Base-by-base conservation (phyloP, 2,329 filamentous ascomycete genomes). In the Huntiella moniliformis region DNA sequence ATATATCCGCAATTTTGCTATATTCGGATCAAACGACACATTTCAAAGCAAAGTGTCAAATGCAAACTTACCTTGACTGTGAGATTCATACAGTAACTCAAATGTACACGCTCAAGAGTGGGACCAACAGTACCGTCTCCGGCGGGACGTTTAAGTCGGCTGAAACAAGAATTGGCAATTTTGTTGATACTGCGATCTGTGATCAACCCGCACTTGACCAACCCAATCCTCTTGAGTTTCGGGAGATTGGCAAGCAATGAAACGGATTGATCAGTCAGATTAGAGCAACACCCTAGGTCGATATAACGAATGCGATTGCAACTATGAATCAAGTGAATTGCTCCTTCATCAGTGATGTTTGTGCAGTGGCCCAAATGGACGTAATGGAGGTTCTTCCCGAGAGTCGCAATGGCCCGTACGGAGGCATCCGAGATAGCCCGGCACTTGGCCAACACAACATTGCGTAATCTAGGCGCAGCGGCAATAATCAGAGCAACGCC, bases 301-400 rank as follows among this genome's bases (percentile, higher is more conserved):
- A 98, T 98, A 59, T 98, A 98, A 46, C 91, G 75, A 53, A 98
- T 96, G 17, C 91, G 77, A 56, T 88, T 96, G 67, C 91, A 98
- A 45, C 68, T 69, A 53, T 80, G 78, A 35, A 95, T 85, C 31
- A 98, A 69, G 46, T 77, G 78, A 54, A 82, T 82, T 13, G 98
- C 85, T 1, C 85, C 87, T 33, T 77, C 71, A 57, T 98, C 91
- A 0, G 88, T 95, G 56, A 98, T 87, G 40, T 87, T 77, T 22
- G 76, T 75, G 61, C 91, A 98, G 60, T 98, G 91, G 7, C 91
- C 91, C 2, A 98, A 70, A 57, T 98, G 91, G 44, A 98, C 79
- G 59, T 94, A 96, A 61, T 98, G 91, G 46, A 98, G 66, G 55
- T 96, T 98, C 67, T 95, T 96, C 51, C 87, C 86, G 3, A 98